Percentiles rank a stretch among this genome's conserved stretches.
Evolutionary conservation across 495 filamentous ascomycete genomes (phyloP).

Genomic region (Hypoxylon rickii): DNA sequence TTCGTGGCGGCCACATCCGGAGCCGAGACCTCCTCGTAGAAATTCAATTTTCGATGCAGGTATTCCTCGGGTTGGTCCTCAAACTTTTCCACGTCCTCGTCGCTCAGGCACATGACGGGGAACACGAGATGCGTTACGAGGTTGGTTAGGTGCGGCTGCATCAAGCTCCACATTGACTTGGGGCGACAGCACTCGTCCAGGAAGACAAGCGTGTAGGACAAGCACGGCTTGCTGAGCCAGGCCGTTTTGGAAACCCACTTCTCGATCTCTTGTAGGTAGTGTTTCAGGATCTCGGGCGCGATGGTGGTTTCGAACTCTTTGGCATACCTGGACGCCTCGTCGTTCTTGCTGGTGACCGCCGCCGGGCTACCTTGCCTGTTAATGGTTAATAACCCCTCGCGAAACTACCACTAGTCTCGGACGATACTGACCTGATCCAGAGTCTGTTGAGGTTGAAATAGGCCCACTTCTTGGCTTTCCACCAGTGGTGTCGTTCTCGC

Average conservation of each 20-base stretch:
- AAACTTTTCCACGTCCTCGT: constrained; percentile 93
- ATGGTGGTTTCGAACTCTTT: constrained; percentile 90
- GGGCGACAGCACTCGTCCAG: constrained; percentile 97
- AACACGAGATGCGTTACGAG: constrained; percentile 93
- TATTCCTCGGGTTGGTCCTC: constrained; percentile 94
- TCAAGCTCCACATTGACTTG: constrained; percentile 91
- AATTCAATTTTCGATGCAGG: constrained; percentile 94
- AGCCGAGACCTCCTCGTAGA: constrained; percentile 94
- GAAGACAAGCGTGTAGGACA: constrained; percentile 90
- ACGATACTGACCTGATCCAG: constrained; percentile 75
- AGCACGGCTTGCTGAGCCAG: constrained; percentile 91
- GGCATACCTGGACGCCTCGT: constrained; percentile 76
- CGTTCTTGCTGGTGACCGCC: constrained; percentile 62
- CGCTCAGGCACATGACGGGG: constrained; percentile 88
- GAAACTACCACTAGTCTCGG: background rate
- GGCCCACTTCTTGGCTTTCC: constrained; percentile 99
- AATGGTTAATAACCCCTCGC: constrained; percentile 28
- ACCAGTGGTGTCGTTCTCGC: constrained; percentile 93
- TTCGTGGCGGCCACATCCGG: constrained; percentile 97
- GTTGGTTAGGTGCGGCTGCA: constrained; percentile 90
- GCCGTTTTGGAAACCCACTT: constrained; percentile 93
- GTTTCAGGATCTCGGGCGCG: constrained; percentile 92
- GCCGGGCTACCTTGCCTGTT: constrained; percentile 86
- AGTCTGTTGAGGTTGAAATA: constrained; percentile 96
- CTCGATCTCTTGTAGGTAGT: constrained; percentile 90